Conservation (phyloP, 176 grass and related monocot species). For the Triticum turgidum region DNA sequence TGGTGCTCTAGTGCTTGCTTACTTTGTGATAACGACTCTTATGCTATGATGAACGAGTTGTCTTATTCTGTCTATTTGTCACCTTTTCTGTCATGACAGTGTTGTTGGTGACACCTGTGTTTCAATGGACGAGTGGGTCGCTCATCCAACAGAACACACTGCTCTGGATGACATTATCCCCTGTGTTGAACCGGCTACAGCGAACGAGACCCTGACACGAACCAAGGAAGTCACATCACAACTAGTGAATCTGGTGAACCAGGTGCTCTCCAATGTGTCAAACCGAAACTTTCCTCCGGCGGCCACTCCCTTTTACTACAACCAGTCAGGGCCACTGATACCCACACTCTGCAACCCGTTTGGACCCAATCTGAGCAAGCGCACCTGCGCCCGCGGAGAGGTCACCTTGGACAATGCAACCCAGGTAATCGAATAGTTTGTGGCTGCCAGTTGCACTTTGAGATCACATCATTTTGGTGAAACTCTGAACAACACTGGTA, state of each 20-base stretch:
- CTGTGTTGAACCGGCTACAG: slow-evolving; percentile 71
- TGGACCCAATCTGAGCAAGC: slow-evolving; percentile 45
- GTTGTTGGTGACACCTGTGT: slow-evolving; percentile 76
- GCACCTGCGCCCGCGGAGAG: slow-evolving; percentile 58
- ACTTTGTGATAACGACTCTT: not conserved
- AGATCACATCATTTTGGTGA: not conserved
- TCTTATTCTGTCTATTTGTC: not conserved
- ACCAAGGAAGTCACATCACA: slow-evolving; percentile 70
- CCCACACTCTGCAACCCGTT: slow-evolving; percentile 85
- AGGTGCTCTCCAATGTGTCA: slow-evolving; percentile 62
- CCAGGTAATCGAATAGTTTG: slow-evolving; percentile 30
- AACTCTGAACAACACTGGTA: not conserved
- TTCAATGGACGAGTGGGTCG: slow-evolving; percentile 83
- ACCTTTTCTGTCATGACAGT: slow-evolving; percentile 34
- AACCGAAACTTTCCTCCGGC: slow-evolving; percentile 58
- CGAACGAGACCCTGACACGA: slow-evolving; percentile 68
- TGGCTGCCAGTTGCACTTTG: not conserved
- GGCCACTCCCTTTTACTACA: slow-evolving; percentile 57
- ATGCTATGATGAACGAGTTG: not conserved
- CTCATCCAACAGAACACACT: slow-evolving; percentile 70
- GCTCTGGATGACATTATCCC: slow-evolving; percentile 89
- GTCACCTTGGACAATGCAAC: slow-evolving; percentile 62
- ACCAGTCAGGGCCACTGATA: slow-evolving; percentile 81
- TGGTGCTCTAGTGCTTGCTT: not conserved
- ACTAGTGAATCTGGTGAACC: slow-evolving; percentile 74